phyloP scores from a whole-genome alignment of 805 yeast species.

The Naumovozyma dairenensis region DNA sequence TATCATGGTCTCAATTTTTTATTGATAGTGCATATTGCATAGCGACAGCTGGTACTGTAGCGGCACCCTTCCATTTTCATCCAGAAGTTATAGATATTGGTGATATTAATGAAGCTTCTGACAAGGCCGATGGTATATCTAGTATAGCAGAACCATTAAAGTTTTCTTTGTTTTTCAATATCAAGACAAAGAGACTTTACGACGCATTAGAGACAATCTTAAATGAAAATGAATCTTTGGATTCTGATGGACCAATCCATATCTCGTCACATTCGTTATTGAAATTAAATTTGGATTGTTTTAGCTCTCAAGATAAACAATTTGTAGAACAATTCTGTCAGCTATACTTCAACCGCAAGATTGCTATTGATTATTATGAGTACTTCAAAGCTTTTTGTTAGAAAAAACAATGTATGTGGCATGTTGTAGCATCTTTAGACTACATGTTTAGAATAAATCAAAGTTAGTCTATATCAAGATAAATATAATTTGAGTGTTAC shows the following conservation, averaged over 20 bases:
- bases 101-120: too few relatives aligned
- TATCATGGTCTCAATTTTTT: constrained; percentile 25
- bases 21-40: constrained; percentile 24
- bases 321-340: constrained; percentile 16
- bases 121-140: too few relatives aligned
- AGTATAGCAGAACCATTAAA: constrained; percentile 1
- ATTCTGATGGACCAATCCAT: constrained; percentile 7
- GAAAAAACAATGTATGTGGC: neutral
- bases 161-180: constrained; percentile 14
- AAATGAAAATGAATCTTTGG: constrained; percentile 9
- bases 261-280: constrained; percentile 16
- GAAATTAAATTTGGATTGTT: constrained; percentile 25
- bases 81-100: too few relatives aligned
- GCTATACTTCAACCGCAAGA: constrained; percentile 16
- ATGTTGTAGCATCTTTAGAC: too few relatives aligned
- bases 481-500: too few relatives aligned
- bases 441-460: too few relatives aligned
- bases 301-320: constrained; percentile 23
- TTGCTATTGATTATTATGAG: constrained; percentile 3
- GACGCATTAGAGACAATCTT: constrained; percentile 11
- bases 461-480: too few relatives aligned
- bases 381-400: constrained; percentile 2
- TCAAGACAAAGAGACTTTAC: constrained; percentile 10
- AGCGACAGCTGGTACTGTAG: constrained; percentile 22
- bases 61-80: constrained; percentile 22